Evolutionary conservation across 1,139 yeast genomes (phyloP), one percentile per base, ranked within the genome.

Genomic region (Saccharomyces hybrid): DNA sequence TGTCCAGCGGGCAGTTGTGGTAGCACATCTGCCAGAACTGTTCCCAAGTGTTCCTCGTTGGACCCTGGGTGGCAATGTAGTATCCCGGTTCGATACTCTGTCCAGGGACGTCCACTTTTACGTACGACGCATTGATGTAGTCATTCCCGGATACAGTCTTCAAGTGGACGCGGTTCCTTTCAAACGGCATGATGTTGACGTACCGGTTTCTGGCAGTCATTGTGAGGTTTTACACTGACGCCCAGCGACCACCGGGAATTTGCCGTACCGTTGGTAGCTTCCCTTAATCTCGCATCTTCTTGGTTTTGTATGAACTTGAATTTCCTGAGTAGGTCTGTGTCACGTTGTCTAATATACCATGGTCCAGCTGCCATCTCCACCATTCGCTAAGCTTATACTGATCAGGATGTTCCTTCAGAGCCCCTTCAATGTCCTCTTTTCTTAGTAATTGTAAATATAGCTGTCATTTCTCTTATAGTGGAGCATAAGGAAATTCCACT

Each of bases 1-100:
- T 71, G 14, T 73, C 71, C 42, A 74, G 73, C 2, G 73, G 73
- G 28, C 64, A 69, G 59, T 79, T 77, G 51, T 77, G 73, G 59
- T 76, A 80, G 44, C 87, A 82, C 96, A 89, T 89, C 55, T 84
- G 83, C 99, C 97, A 91, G 67, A 88, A 89, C 64, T 87, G 91
- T 42, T 73, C 77, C 53, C 76, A 73, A 0, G 97, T 90, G 11
- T 65, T 55, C 2, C 67, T 66, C 4, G 83, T 74, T 0, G 99
- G 98, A 0, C 97, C 91, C 65, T 84, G 88, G 1, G 84, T 75
- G 0, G 86, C 85, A 49, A 84, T 80, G 59, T 80, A 82, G 41
- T 64, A 59, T 1, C 64, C 62, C 31, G 64, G 62, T 54, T 62
- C 48, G 54, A 53, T 56, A 49, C 59, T 64, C 53, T 63, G 64